Conservation (phyloP, 2,329 filamentous ascomycete genomes). For the Fusarium decemcellulare region DNA sequence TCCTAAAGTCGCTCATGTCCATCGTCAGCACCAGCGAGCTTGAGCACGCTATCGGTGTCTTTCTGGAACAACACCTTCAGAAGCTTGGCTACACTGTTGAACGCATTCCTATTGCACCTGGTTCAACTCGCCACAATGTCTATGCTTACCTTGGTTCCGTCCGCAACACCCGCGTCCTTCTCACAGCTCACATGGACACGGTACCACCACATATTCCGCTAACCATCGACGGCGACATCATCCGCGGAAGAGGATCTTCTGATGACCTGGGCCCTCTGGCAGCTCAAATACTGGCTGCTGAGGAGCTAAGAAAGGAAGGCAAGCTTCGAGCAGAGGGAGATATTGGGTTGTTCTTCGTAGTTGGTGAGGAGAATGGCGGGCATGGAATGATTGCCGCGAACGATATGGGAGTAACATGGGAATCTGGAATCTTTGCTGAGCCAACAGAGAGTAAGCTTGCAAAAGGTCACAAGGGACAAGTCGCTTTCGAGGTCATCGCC, state of each 20-base stretch:
- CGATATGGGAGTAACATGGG: conserved; percentile 64
- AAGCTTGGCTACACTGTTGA: conserved; percentile 54
- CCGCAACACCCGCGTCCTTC: conserved; percentile 50
- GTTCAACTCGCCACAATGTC: conserved; percentile 53
- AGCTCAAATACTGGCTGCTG: conserved; percentile 77
- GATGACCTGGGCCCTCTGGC: conserved; percentile 77
- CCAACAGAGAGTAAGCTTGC: conserved; percentile 80
- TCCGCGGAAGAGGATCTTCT: conserved; percentile 75
- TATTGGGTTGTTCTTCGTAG: conserved; percentile 64
- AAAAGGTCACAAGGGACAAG: conserved; percentile 79
- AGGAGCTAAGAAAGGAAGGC: conserved; percentile 24
- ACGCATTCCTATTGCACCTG: conserved; percentile 51
- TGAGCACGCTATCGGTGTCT: conserved; percentile 51
- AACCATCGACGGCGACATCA: conserved; percentile 60
- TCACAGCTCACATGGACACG: conserved; percentile 80
- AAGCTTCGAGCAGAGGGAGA: conserved; percentile 53
- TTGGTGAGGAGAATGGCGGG: conserved; percentile 78
- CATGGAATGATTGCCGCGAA: conserved; percentile 73
- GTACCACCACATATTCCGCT: conserved; percentile 79
- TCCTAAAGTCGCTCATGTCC: conserved; percentile 53
- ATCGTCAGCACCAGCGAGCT: conserved; percentile 55
- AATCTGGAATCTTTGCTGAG: conserved; percentile 79
- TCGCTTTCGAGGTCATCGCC: conserved; percentile 70
- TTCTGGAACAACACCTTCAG: conserved; percentile 38
- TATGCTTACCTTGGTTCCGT: conserved; percentile 54